phyloP scores from a whole-genome alignment of 139 green algal species.

The Yamagishiella unicocca region DNA sequence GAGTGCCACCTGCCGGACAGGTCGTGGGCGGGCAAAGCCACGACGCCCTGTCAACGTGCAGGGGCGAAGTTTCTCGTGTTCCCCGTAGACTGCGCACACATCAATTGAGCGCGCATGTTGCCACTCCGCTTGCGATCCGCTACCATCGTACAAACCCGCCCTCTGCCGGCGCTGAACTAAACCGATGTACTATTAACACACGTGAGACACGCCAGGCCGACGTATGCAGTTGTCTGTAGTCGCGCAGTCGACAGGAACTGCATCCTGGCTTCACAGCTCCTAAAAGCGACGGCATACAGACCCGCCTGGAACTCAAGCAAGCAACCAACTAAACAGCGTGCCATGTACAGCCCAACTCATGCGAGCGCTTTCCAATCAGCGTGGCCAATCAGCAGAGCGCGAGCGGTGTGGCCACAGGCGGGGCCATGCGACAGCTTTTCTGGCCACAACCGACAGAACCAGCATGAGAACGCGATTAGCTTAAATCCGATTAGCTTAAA shows the following conservation, averaged over 20 bases:
- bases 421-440: no score
- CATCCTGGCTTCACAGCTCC: not conserved
- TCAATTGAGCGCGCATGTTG: not conserved
- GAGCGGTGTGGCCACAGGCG: no score
- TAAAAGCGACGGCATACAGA: not conserved
- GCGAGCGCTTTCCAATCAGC: not conserved
- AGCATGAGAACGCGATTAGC: no score
- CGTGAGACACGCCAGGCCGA: conserved; percentile 4
- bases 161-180: not conserved
- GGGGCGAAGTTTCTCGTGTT: not conserved
- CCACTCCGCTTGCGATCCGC: not conserved
- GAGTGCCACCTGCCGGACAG: not conserved
- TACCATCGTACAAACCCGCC: conserved; percentile 2
- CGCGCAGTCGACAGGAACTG: conserved; percentile 8
- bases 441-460: no score
- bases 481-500: no score
- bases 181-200: conserved; percentile 10
- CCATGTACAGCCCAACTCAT: conserved; percentile 21
- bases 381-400: no score
- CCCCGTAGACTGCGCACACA: not conserved
- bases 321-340: not conserved
- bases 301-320: not conserved
- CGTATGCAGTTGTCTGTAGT: conserved; percentile 9
- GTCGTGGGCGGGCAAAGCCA: conserved; percentile 49
- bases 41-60: not conserved